These are phyloP conservation scores for Hordeum pubiflorum DNA, from an alignment of 202 grass and related monocot genomes.

Conservation along the genomic window DNA sequence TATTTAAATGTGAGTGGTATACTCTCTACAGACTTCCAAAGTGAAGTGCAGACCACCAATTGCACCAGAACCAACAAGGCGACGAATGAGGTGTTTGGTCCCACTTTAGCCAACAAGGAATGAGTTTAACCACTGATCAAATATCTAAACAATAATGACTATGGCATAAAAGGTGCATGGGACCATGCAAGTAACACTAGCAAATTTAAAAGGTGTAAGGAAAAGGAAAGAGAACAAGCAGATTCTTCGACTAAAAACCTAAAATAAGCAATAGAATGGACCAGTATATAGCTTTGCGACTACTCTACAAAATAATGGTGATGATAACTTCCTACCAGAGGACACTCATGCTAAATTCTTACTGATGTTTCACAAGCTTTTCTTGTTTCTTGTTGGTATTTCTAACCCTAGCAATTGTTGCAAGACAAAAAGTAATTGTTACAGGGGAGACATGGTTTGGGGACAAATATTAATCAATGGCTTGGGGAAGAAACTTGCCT, in stretches of 20 bases:
- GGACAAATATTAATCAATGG: neutral
- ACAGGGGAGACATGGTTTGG: neutral
- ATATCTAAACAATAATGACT: slow-evolving; percentile 32
- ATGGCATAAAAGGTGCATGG: slow-evolving; percentile 30
- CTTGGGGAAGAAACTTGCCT: slow-evolving; percentile 43
- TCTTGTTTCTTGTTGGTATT: slow-evolving; percentile 12
- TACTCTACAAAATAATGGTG: slow-evolving; percentile 16
- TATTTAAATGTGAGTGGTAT: neutral
- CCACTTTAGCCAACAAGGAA: slow-evolving; percentile 43
- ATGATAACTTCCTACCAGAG: neutral
- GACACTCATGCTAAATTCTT: neutral
- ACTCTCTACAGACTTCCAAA: slow-evolving; percentile 9
- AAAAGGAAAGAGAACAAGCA: slow-evolving; percentile 31
- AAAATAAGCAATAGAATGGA: slow-evolving; percentile 12
- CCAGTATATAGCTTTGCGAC: slow-evolving; percentile 23
- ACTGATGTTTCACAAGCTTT: neutral
- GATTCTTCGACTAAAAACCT: slow-evolving; percentile 22
- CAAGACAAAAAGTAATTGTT: neutral
- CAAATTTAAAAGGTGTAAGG: slow-evolving; percentile 15
- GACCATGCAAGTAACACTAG: slow-evolving; percentile 24
- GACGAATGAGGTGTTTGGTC: slow-evolving; percentile 14
- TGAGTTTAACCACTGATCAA: slow-evolving; percentile 23
- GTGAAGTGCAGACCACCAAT: slow-evolving; percentile 14
- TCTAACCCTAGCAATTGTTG: neutral
- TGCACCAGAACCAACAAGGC: neutral